phyloP scores from a whole-genome alignment of 352 stramenopile species.

The Phytophthora fragariaefolia region DNA sequence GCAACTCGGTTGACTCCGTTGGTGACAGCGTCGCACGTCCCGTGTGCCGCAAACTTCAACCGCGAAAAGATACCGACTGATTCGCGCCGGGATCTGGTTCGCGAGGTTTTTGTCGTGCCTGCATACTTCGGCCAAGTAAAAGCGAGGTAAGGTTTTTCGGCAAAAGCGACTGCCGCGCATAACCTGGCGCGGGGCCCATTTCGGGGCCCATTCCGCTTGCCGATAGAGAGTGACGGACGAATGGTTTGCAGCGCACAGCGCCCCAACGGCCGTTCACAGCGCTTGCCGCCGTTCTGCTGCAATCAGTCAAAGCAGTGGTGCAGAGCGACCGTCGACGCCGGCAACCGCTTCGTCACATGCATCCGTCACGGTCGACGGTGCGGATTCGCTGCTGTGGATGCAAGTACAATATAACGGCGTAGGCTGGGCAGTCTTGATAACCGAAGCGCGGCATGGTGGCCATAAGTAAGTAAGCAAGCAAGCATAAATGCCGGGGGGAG shows the following conservation, averaged over 20 bases:
- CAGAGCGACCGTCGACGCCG: background rate
- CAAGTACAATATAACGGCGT: background rate
- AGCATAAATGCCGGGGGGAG: no score
- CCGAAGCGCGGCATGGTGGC: no score
- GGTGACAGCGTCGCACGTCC: background rate
- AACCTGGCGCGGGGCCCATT: background rate
- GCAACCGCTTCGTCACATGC: background rate
- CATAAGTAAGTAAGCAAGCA: background rate
- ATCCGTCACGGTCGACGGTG: background rate
- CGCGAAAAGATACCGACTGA: conserved; percentile 1
- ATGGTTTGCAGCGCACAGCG: no score
- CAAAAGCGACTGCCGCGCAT: background rate
- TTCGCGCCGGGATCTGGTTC: background rate
- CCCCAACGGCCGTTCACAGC: no score
- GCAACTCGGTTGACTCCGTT: no score
- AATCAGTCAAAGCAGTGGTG: background rate
- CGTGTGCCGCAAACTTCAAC: background rate
- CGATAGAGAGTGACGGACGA: background rate
- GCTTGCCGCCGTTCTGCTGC: background rate
- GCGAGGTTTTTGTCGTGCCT: background rate
- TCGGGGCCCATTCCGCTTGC: background rate
- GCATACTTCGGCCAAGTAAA: background rate
- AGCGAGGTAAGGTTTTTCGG: background rate
- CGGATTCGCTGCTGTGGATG: background rate
- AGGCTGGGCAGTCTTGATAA: background rate